phyloP scores from a whole-genome alignment of 2,329 filamentous ascomycete species.

The Paecilomyces sp. region DNA sequence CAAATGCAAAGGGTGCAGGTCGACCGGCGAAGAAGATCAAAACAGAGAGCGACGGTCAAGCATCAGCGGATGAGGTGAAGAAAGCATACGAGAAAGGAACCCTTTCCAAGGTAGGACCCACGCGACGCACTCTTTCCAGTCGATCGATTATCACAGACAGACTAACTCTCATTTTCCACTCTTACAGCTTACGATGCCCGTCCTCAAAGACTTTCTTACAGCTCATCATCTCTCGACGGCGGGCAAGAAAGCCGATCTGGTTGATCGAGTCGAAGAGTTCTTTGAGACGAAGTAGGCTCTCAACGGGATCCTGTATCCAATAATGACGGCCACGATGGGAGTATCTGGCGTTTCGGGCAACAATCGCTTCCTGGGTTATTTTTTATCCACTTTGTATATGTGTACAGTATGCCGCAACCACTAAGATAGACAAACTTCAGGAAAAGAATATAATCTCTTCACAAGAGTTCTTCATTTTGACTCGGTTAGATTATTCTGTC shows the following conservation, averaged over 20 bases:
- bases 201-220: conserved; percentile 42
- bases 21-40: conserved; percentile 42
- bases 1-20: conserved; percentile 13
- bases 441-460: too few relatives aligned
- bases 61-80: conserved; percentile 32
- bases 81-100: conserved; percentile 34
- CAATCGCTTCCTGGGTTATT: not conserved
- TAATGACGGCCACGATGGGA: not conserved
- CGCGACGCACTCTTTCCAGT: not conserved
- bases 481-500: too few relatives aligned
- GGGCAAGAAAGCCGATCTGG: conserved; percentile 45
- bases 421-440: not conserved
- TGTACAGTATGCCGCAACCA: not conserved
- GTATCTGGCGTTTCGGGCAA: not conserved
- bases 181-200: conserved; percentile 36
- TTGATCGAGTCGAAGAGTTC: conserved; percentile 43
- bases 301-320: not conserved
- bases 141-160: conserved; percentile 4
- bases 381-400: not conserved
- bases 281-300: conserved; percentile 36
- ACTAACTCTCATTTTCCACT: not conserved
- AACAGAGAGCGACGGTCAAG: conserved; percentile 19
- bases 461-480: too few relatives aligned
- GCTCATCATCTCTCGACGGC: conserved; percentile 33
- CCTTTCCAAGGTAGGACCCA: conserved; percentile 30